Conservation (phyloP, 768 basidiomycete species). For the Tylopilus felleus region DNA sequence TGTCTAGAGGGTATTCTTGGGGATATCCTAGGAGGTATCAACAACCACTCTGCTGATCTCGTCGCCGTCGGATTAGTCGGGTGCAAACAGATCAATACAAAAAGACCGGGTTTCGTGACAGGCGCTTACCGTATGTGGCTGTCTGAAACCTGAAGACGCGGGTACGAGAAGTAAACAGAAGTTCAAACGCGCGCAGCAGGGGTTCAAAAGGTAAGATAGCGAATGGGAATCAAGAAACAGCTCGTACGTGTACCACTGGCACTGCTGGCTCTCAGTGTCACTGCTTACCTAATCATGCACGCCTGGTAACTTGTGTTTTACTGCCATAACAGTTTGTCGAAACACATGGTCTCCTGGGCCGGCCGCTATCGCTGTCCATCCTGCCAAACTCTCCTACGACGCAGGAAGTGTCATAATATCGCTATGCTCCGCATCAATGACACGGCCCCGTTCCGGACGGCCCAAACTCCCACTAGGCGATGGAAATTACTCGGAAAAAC, state of each 20-base stretch:
- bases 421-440: no score
- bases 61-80: conserved; percentile 17
- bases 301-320: background rate
- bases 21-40: conserved; percentile 19
- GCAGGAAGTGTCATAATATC: no score
- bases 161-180: background rate
- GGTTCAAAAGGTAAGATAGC: background rate
- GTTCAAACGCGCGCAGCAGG: background rate
- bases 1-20: conserved; percentile 11
- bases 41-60: conserved; percentile 15
- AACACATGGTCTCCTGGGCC: no score
- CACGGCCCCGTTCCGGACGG: background rate
- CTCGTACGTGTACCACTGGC: background rate
- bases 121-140: conserved; percentile 18
- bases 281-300: conserved; percentile 10
- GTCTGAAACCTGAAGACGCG: background rate
- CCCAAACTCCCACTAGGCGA: background rate
- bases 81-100: conserved; percentile 34
- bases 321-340: background rate
- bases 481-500: background rate
- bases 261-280: background rate
- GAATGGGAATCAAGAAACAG: background rate
- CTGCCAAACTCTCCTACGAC: background rate
- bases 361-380: background rate
- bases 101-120: conserved; percentile 10